Conservation (phyloP, 257 asterid genomes). For the Nicotiana otophora region DNA sequence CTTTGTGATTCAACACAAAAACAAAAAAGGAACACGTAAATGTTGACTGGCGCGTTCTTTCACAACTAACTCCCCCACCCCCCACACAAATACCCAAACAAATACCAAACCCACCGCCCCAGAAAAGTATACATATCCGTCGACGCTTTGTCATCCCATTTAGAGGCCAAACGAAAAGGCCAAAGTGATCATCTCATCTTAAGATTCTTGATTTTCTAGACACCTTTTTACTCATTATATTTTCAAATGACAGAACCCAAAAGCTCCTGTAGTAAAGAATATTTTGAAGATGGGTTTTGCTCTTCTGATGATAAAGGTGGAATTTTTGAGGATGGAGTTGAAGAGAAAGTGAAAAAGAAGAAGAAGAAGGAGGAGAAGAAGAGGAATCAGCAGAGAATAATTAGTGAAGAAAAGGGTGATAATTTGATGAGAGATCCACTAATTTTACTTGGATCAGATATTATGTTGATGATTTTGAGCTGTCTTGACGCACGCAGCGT, state of each 20-base stretch:
- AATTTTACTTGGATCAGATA: conserved; percentile 43
- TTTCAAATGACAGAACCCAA: not conserved
- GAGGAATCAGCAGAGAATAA: not conserved
- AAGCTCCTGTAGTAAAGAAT: no score
- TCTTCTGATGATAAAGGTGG: not conserved
- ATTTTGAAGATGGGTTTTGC: not conserved
- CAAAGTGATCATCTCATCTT: not conserved
- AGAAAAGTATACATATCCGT: no score
- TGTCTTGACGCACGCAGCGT: conserved; percentile 69
- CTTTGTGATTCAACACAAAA: no score
- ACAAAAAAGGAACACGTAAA: no score
- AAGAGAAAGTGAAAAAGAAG: not conserved
- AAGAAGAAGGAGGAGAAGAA: not conserved
- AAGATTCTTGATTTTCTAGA: not conserved
- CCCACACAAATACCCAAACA: no score
- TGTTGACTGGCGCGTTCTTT: no score
- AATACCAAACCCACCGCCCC: no score
- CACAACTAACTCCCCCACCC: no score
- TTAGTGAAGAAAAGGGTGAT: not conserved
- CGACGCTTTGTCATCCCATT: no score
- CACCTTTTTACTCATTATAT: not conserved
- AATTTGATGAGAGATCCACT: conserved; percentile 37
- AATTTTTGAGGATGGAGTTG: not conserved
- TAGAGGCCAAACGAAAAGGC: no score
- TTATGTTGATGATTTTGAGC: conserved; percentile 48